Evolutionary conservation across 2,329 filamentous ascomycete species (phyloP), one percentile per base, ranked within the genome.

Genomic region (Colletotrichum higginsianum): DNA sequence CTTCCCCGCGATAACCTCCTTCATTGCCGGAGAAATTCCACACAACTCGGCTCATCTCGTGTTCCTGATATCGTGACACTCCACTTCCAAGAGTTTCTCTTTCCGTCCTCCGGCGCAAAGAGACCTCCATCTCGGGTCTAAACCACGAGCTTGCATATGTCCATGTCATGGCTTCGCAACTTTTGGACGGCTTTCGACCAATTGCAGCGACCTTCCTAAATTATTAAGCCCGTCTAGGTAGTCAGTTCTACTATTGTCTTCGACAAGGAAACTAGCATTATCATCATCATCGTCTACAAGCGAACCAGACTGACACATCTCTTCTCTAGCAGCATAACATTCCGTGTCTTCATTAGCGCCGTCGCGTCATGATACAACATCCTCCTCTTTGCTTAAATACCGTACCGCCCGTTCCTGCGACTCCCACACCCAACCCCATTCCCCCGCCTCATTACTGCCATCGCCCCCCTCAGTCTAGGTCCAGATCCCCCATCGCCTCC

Each of bases 401-500:
- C 68, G 46, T 47, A 8, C 35, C 15, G 7, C 46, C 38, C 61
- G 16, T 15, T 57, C 42, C 44, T 23, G 30, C 21, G 15, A 21
- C 38, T 49, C 47, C 40, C 50, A 21, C 52, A 16, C 46, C 47
- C n/a, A 30, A n/a, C 50, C 21, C 30, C 58, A 16, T 21, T 30
- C 40, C 49, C 49, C 26, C 61, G 38, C 40, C 64, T 55, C 30
- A n/a, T 38, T 4, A 23, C 40, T 12, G 42, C 21, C 16, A 65
- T 18, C 26, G 35, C 13, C 50, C 38, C 7, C 42, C 46, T 64
- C 61, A 75, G 49, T 76, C 78, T 46, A 78, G 68, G n/a, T 77
- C 74, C 12, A 76, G 57, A 13, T 74, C 66, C 60, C 74, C 73
- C 61, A 79, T 50, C 35, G 67, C 75, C 47, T 75, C 73, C 26